Percentiles rank a stretch among this genome's conserved stretches.
Conservation (phyloP, 2,329 filamentous ascomycete genomes). For the Aureobasidium uvarum region DNA sequence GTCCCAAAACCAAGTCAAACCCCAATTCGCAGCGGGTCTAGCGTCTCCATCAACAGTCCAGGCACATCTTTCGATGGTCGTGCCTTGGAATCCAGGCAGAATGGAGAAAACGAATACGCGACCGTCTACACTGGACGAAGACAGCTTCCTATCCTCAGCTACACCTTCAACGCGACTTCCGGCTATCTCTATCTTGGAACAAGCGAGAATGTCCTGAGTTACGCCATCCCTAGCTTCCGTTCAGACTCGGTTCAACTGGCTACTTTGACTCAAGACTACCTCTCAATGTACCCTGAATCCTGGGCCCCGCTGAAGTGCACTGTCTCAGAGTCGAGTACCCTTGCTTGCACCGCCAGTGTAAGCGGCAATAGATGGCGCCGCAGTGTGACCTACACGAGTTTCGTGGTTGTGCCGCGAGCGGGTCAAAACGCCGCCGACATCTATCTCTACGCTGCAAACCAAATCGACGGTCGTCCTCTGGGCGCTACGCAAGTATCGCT, state of each 20-base stretch:
- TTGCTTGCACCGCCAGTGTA: not conserved
- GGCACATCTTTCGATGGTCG: not conserved
- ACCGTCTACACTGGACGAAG: not conserved
- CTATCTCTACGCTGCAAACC: not conserved
- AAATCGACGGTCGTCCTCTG: not conserved
- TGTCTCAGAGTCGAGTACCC: not conserved
- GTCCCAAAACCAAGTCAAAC: not conserved
- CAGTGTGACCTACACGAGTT: not conserved
- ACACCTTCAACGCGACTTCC: constrained; percentile 9
- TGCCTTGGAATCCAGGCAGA: not conserved
- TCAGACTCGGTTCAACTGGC: constrained; percentile 5
- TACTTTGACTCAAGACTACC: constrained; percentile 1
- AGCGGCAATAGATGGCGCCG: not conserved
- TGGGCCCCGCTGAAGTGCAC: not conserved
- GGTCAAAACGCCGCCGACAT: constrained; percentile 3
- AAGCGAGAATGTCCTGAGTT: not conserved
- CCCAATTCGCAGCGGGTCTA: not conserved
- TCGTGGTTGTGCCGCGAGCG: not conserved
- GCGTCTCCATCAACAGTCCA: not conserved
- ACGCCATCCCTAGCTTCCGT: not conserved
- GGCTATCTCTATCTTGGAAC: constrained; percentile 6
- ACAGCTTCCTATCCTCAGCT: not conserved
- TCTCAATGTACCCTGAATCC: not conserved
- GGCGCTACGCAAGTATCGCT: not conserved
- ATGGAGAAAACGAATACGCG: not conserved